phyloP scores from a whole-genome alignment of 2,329 filamentous ascomycete genomes.

The Xylaria sp. region DNA sequence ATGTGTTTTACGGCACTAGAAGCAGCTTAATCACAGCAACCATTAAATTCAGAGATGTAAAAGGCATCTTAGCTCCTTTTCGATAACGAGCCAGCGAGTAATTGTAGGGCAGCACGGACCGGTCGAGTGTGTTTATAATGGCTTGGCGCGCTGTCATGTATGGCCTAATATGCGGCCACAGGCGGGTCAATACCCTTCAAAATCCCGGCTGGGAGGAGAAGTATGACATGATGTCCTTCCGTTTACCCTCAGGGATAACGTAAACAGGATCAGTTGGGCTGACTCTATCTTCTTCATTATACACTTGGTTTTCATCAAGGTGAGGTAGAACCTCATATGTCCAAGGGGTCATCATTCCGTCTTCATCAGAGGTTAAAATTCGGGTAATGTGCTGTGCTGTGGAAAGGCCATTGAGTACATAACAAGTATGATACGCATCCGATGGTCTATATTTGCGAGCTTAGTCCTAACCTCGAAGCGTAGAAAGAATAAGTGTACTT shows the following conservation, averaged over 20 bases:
- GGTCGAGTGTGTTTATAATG: slow-evolving; percentile 45
- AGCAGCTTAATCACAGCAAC: slow-evolving; percentile 23
- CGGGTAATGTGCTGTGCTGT: slow-evolving; percentile 75
- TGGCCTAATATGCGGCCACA: slow-evolving; percentile 50
- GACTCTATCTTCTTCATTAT: slow-evolving; percentile 77
- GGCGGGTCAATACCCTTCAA: slow-evolving; percentile 51
- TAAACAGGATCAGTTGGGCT: slow-evolving; percentile 83
- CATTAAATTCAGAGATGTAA: slow-evolving; percentile 36
- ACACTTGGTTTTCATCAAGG: slow-evolving; percentile 68
- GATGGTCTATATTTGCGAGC: slow-evolving; percentile 64
- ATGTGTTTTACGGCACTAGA: slow-evolving; percentile 40
- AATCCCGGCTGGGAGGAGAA: slow-evolving; percentile 70
- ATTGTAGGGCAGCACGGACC: slow-evolving; percentile 36
- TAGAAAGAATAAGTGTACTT: slow-evolving; percentile 53
- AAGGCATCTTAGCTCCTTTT: slow-evolving; percentile 30
- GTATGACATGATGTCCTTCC: slow-evolving; percentile 71
- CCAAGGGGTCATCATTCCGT: slow-evolving; percentile 57
- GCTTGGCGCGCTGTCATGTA: slow-evolving; percentile 47
- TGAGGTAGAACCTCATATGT: slow-evolving; percentile 57
- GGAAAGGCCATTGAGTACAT: slow-evolving; percentile 87
- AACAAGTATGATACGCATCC: slow-evolving; percentile 93
- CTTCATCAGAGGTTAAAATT: slow-evolving; percentile 49
- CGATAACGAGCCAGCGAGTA: slow-evolving; percentile 24
- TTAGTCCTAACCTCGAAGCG: slow-evolving; percentile 27
- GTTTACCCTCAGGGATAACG: slow-evolving; percentile 78